phyloP scores from a whole-genome alignment of 768 basidiomycete genomes.

The Boletus sp. region DNA sequence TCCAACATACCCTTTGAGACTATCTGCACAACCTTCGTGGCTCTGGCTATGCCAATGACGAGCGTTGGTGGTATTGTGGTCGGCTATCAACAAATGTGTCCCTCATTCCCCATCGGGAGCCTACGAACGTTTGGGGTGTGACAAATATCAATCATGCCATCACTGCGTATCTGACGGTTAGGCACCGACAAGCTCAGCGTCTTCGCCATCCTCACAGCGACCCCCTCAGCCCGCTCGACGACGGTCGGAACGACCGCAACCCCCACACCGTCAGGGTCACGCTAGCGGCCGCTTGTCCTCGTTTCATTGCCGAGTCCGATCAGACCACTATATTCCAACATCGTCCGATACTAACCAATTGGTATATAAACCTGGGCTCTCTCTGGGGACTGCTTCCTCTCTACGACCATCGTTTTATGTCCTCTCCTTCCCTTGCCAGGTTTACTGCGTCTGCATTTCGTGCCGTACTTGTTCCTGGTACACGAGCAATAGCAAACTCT shows the following conservation, averaged over 20 bases:
- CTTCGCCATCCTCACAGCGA: neutral
- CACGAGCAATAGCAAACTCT: constrained; percentile 31
- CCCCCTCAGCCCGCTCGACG: neutral
- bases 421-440: constrained; percentile 15
- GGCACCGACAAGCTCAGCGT: neutral
- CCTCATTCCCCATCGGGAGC: neutral
- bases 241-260: neutral
- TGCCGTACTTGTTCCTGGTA: constrained; percentile 7
- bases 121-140: neutral
- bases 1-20: neutral
- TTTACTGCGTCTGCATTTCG: constrained; percentile 9
- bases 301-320: constrained; percentile 3
- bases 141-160: neutral
- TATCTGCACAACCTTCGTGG: neutral
- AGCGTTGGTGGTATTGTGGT: neutral
- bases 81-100: neutral
- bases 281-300: neutral
- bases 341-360: constrained; percentile 14
- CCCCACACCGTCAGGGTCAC: neutral
- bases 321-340: constrained; percentile 6
- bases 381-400: neutral
- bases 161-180: too few species aligned
- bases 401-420: constrained; percentile 15
- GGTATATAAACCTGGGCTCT: constrained; percentile 19
- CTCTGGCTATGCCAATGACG: neutral